Evolutionary conservation across 208 protist genomes (phyloP), one percentile per base, ranked within the genome.

Genomic region (Naegleria gruberi): DNA sequence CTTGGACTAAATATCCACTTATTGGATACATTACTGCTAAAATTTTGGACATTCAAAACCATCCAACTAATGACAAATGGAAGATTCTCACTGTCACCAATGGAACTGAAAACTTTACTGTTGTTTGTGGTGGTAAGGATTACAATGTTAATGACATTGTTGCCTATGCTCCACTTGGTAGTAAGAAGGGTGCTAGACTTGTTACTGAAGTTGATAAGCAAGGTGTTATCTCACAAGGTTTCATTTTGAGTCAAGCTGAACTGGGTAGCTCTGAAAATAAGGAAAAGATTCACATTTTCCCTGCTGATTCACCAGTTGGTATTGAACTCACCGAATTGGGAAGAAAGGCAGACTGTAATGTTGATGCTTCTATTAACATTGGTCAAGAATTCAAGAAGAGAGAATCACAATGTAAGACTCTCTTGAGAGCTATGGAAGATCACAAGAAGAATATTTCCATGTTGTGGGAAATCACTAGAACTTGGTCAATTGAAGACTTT

Each of bases 401-500:
- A 65, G 43, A 88, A 19, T 6, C 45, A 41, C 45, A 88, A 88
- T 44, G 57, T 10, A 55, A 65, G 23, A 23, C 26, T 30, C 1
- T 88, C 1, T 88, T 88, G 30, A 88, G 45, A 40, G 8, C 45
- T 7, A 88, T 88, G 84, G 84, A 88, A 42, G 45, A 88, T 5
- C 19, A 65, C 10, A 17, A 65, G 40, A 51, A 88, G n/a, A 65
- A 88, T 42, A 88, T 88, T 88, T 12, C 17, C 8, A 46, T 77
- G 57, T 81, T 92, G 30, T 92, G 91, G 91, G 43, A 90, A 44
- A 74, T 82, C n/a, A 92, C 91, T 15, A 77, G 89, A 47, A 23
- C 92, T 23, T 92, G 91, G 91, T 82, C 44, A 19, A 87, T 92
- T n/a, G 91, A 92, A n/a, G 91, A 92, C 41, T 92, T 92, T 77